These are phyloP conservation scores for Neofusicoccum ribis DNA, from an alignment of 2,329 filamentous ascomycete genomes.

Conservation along the genomic window DNA sequence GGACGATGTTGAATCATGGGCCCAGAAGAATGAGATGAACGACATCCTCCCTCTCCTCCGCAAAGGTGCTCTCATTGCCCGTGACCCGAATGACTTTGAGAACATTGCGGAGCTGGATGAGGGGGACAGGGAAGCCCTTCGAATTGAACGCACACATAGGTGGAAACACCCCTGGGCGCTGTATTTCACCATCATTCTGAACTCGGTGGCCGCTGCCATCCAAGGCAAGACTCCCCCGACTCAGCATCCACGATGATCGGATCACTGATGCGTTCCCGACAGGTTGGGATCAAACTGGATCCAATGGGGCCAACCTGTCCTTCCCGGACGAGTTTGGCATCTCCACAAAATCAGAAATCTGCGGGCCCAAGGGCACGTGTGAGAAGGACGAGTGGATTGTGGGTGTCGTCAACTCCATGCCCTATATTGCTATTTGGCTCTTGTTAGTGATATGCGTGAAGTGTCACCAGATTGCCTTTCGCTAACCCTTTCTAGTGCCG, in stretches of 20 bases:
- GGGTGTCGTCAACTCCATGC: slow-evolving; percentile 62
- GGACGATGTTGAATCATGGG: slow-evolving; percentile 61
- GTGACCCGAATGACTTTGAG: slow-evolving; percentile 48
- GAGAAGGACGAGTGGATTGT: slow-evolving; percentile 54
- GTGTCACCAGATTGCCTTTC: neutral
- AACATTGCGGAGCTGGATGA: slow-evolving; percentile 64
- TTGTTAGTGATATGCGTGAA: slow-evolving; percentile 41
- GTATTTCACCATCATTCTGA: slow-evolving; percentile 66
- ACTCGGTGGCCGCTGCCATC: slow-evolving; percentile 70
- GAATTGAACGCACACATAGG: slow-evolving; percentile 64
- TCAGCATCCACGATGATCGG: too few relatives aligned
- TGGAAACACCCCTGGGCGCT: slow-evolving; percentile 65
- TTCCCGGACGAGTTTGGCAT: slow-evolving; percentile 60
- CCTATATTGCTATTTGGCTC: slow-evolving; percentile 64
- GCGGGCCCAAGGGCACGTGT: neutral
- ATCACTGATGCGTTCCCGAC: too few relatives aligned
- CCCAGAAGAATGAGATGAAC: slow-evolving; percentile 57
- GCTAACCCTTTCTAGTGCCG: slow-evolving; percentile 46
- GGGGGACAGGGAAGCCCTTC: slow-evolving; percentile 61
- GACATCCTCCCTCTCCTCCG: slow-evolving; percentile 61
- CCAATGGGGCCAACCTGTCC: slow-evolving; percentile 56
- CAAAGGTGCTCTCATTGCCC: slow-evolving; percentile 73
- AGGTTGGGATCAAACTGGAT: slow-evolving; percentile 58
- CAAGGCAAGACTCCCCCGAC: slow-evolving; percentile 32
- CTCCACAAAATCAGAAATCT: neutral